Conservation (phyloP, 1,139 yeast genomes). For the Hemisphaericaspora xylanilytica region DNA sequence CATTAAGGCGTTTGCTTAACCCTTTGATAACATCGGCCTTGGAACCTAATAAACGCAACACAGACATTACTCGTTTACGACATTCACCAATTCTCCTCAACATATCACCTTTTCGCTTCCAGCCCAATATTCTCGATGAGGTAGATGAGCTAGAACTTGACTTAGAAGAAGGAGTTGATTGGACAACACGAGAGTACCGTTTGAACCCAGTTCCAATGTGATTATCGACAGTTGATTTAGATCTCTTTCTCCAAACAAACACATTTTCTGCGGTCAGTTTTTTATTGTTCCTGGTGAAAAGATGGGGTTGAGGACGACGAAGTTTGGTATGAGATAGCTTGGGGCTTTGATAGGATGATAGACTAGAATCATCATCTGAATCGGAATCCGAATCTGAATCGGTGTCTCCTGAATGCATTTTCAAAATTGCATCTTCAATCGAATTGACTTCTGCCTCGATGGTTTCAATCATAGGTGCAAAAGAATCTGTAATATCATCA, state of each 20-base stretch:
- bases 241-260: conserved; percentile 37
- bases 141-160: conserved; percentile 31
- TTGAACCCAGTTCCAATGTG: conserved; percentile 12
- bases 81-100: conserved; percentile 92
- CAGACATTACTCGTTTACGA: conserved; percentile 89
- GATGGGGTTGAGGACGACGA: neutral
- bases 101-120: conserved; percentile 95
- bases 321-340: neutral
- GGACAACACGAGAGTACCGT: conserved; percentile 2
- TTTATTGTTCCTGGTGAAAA: conserved; percentile 1
- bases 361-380: conserved; percentile 34
- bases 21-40: conserved; percentile 97
- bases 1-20: conserved; percentile 86
- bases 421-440: conserved; percentile 86
- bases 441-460: conserved; percentile 90
- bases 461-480: conserved; percentile 92
- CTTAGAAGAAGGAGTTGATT: conserved; percentile 2
- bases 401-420: conserved; percentile 72
- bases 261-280: conserved; percentile 20
- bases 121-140: conserved; percentile 60
- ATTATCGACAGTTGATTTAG: conserved; percentile 41
- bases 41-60: conserved; percentile 77
- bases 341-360: conserved; percentile 17
- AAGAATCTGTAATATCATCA: conserved; percentile 96
- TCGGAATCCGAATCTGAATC: conserved; percentile 42